Evolutionary conservation across 129 eudicot species (phyloP).

Genomic region (Silybum marianum): DNA sequence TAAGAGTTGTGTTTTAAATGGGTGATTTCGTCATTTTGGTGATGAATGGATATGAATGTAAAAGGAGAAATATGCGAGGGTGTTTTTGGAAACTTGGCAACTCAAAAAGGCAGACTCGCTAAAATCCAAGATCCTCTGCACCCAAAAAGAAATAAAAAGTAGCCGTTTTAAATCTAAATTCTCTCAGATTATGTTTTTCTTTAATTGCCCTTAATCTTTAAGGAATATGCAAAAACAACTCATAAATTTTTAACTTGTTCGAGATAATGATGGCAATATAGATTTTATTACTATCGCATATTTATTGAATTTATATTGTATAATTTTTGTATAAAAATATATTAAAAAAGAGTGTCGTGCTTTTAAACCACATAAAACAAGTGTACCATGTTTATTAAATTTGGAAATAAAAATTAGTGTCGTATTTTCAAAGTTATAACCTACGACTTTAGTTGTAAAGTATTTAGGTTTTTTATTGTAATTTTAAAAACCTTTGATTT

Average conservation of each 20-base stretch:
- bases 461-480: too few relatives aligned
- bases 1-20: neutral
- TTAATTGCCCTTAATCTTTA: neutral
- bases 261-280: too few relatives aligned
- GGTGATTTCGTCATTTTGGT: neutral
- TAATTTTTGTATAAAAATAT: neutral
- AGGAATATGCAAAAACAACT: neutral
- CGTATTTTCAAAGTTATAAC: neutral
- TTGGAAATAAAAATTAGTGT: too few relatives aligned
- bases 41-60: neutral
- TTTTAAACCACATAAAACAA: neutral
- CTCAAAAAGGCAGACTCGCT: conserved; percentile 11
- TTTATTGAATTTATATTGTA: too few relatives aligned
- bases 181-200: neutral
- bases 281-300: too few relatives aligned
- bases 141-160: neutral
- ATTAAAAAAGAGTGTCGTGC: too few relatives aligned
- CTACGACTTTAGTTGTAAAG: neutral
- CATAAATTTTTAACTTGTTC: neutral
- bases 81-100: neutral
- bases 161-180: conserved; percentile 8
- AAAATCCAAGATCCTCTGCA: conserved; percentile 8
- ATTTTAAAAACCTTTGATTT: too few relatives aligned
- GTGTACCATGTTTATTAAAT: neutral
- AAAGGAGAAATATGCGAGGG: neutral